Conservation (phyloP, 805 yeast species). For the Teunomyces panamensis region DNA sequence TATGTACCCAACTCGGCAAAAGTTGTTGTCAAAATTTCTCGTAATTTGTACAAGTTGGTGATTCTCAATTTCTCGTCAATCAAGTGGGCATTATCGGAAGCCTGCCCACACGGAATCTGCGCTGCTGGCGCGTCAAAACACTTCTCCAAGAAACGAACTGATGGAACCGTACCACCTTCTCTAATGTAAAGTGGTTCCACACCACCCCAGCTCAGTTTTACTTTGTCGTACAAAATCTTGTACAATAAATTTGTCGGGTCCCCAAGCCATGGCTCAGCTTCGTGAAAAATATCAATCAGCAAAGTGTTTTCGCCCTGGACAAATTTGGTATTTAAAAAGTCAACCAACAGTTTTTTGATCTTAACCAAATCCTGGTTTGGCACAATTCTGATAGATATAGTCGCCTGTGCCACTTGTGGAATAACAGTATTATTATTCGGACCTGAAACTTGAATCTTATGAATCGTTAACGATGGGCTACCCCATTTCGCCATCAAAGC, state of each 20-base stretch:
- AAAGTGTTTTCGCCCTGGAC: conserved; percentile 58
- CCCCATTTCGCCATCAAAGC: conserved; percentile 82
- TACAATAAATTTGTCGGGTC: conserved; percentile 76
- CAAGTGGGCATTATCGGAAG: conserved; percentile 91
- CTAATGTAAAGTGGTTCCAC: conserved; percentile 78
- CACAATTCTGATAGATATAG: conserved; percentile 80
- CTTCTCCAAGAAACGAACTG: conserved; percentile 80
- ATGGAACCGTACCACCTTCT: conserved; percentile 97
- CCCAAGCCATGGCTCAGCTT: conserved; percentile 96
- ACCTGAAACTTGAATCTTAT: conserved; percentile 81
- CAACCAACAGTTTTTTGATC: conserved; percentile 50
- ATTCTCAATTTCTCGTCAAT: conserved; percentile 82
- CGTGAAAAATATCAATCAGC: conserved; percentile 62
- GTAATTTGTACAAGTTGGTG: conserved; percentile 70
- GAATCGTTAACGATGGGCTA: conserved; percentile 83
- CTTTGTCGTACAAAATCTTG: conserved; percentile 58
- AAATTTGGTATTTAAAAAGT: conserved; percentile 48
- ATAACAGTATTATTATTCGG: conserved; percentile 89
- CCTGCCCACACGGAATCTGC: conserved; percentile 95
- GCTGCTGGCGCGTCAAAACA: conserved; percentile 84
- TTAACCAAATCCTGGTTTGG: conserved; percentile 75
- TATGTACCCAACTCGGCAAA: conserved; percentile 37
- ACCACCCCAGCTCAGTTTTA: conserved; percentile 68
- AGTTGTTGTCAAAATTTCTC: conserved; percentile 57
- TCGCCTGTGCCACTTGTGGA: conserved; percentile 75